Conservation (phyloP, 768 basidiomycete genomes). For the Tricholoma matsutake region DNA sequence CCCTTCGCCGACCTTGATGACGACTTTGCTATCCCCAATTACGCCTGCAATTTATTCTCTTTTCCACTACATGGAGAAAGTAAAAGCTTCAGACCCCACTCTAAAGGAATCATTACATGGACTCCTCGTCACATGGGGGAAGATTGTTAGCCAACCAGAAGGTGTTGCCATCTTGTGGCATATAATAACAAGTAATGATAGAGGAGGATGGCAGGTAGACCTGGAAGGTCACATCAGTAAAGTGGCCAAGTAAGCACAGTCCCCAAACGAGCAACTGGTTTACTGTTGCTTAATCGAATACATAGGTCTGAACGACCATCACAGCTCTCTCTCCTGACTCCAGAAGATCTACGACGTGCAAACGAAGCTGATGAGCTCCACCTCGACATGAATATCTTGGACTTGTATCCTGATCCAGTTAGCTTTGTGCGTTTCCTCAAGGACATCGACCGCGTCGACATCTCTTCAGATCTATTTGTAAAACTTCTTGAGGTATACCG, state of each 20-base stretch:
- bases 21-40: constrained; percentile 65
- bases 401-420: constrained; percentile 72
- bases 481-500: constrained; percentile 70
- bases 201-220: constrained; percentile 54
- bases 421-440: constrained; percentile 68
- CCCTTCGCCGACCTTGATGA: constrained; percentile 68
- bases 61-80: constrained; percentile 47
- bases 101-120: constrained; percentile 57
- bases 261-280: neutral
- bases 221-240: constrained; percentile 49
- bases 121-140: constrained; percentile 73
- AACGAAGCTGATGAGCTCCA: constrained; percentile 42
- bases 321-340: constrained; percentile 46
- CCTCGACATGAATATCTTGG: constrained; percentile 54
- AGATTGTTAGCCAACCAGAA: constrained; percentile 51
- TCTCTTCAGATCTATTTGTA: constrained; percentile 73
- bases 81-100: constrained; percentile 61
- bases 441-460: constrained; percentile 60
- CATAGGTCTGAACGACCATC: constrained; percentile 23
- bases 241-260: constrained; percentile 38
- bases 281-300: neutral
- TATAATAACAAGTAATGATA: constrained; percentile 49
- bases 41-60: constrained; percentile 65
- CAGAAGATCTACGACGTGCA: constrained; percentile 41
- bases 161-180: constrained; percentile 57